Base-by-base conservation (phyloP, 352 stramenopile genomes). In the Globisporangium canariense region DNA sequence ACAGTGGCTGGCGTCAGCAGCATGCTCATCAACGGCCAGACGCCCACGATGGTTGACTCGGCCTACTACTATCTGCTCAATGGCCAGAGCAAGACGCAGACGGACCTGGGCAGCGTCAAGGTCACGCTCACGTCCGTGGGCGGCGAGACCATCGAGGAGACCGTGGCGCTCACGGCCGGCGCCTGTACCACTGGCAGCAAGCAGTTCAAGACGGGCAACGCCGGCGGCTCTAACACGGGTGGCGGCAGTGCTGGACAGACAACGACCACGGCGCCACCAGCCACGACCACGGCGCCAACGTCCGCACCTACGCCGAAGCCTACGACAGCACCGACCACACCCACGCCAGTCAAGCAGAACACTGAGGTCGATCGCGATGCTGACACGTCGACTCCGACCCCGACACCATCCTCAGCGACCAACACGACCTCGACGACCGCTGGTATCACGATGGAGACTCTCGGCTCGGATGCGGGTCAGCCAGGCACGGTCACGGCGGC, bases 1-100 rank as follows among this genome's bases (percentile, higher is more conserved):
- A 65, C 65, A 1, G 54, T 72, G 34, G 66, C 64, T 0, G 75
- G 75, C 41, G 69, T 82, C 45, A 49, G 28, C 16, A 66, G 60
- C 34, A 61, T 82, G 55, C 70, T 28, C 34, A 78, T 82, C 67
- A 82, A 82, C 60, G 71, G 75, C 53, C 50, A 67, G 30, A 51
- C 46, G 20, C 74, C 83, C 7, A 77, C 60, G 2, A 87, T 90
- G 79, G 64, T 90, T 6, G 73, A 63, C 40, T 88, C 81, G 30
- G 83, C 83, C 20, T 91, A 86, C 66, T 91, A 89, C 69, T 91
- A 81, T 63, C 61, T 87, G 22, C 52, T 86, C 10, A 74, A 89
- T 40, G 77, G 77, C 13, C 36, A 75, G 2, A 74, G 77, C 20
- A 56, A 50, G 36, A 49, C 52, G 13, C 57, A 72, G 53, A 67